phyloP scores from a whole-genome alignment of 2,329 filamentous ascomycete genomes.

The Didymella keratinophila region DNA sequence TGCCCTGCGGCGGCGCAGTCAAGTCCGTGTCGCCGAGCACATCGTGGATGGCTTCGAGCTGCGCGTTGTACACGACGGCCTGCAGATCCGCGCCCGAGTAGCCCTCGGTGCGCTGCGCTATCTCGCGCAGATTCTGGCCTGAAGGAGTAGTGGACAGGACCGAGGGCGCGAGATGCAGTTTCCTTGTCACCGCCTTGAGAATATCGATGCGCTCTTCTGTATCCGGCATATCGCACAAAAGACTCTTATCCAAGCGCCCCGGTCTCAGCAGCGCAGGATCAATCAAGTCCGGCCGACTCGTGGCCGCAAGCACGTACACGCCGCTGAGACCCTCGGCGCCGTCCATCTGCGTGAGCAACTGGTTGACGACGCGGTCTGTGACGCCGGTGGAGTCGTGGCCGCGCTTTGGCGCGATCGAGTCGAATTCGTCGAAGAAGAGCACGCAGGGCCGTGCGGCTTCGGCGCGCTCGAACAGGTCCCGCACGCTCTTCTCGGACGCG shows the following conservation, averaged over 20 bases:
- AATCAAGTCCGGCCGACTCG: conserved; percentile 90
- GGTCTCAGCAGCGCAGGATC: conserved; percentile 92
- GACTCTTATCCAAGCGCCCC: conserved; percentile 88
- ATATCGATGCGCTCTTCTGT: conserved; percentile 87
- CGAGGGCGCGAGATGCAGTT: conserved; percentile 75
- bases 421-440: conserved; percentile 98
- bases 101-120: conserved; percentile 82
- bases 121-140: conserved; percentile 65
- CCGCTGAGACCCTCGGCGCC: conserved; percentile 93
- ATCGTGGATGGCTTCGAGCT: conserved; percentile 96
- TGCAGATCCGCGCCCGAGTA: conserved; percentile 96
- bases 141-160: conserved; percentile 58
- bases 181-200: conserved; percentile 80
- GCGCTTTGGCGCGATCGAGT: conserved; percentile 95
- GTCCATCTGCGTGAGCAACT: conserved; percentile 98
- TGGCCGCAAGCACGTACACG: conserved; percentile 95
- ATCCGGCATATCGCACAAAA: conserved; percentile 88
- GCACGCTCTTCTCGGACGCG: conserved; percentile 93
- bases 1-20: conserved; percentile 36
- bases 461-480: conserved; percentile 93
- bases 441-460: conserved; percentile 91
- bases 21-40: conserved; percentile 70
- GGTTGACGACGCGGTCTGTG: conserved; percentile 98
- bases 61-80: conserved; percentile 93
- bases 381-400: conserved; percentile 97